Conservation (phyloP, 2,329 filamentous ascomycete species). For the Epichloe glyceriae region DNA sequence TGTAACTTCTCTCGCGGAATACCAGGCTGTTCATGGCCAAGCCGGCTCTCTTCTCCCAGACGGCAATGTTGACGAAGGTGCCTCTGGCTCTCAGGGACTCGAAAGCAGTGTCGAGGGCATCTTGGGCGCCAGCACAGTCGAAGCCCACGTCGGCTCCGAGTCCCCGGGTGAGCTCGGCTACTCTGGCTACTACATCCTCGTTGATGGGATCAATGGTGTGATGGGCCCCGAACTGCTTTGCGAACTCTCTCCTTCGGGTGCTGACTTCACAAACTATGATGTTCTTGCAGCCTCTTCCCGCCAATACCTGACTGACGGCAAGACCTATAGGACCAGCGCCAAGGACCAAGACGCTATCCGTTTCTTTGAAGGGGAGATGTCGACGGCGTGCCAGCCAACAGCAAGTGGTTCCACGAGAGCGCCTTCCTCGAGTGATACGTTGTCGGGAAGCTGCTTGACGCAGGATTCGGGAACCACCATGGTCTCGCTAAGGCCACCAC, state of each 20-base stretch:
- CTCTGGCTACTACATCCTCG: conserved; percentile 33
- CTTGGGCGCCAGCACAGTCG: conserved; percentile 48
- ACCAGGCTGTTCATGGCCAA: conserved; percentile 12
- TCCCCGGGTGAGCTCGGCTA: conserved; percentile 32
- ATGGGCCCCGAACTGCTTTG: conserved; percentile 30
- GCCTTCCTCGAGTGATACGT: conserved; percentile 35
- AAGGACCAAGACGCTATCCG: conserved; percentile 32
- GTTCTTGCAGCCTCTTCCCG: conserved; percentile 32
- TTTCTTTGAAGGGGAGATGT: conserved; percentile 27
- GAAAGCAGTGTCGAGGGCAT: conserved; percentile 31
- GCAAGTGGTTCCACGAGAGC: conserved; percentile 40
- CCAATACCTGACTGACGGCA: conserved; percentile 32
- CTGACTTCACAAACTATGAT: conserved; percentile 35
- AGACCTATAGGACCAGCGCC: conserved; percentile 38
- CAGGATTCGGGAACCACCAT: conserved; percentile 37
- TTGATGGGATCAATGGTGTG: conserved; percentile 26
- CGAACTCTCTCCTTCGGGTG: conserved; percentile 26
- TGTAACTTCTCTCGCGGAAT: conserved; percentile 12
- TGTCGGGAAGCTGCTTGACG: conserved; percentile 36
- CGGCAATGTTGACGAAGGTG: conserved; percentile 50
- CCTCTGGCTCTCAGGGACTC: conserved; percentile 38
- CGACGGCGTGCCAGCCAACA: conserved; percentile 32
- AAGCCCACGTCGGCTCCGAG: conserved; percentile 45
- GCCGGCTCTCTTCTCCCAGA: conserved; percentile 40
- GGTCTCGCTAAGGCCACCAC: conserved; percentile 42